These are phyloP conservation scores for Rubroboletus satanas DNA, from an alignment of 768 basidiomycete species.

Conservation along the genomic window DNA sequence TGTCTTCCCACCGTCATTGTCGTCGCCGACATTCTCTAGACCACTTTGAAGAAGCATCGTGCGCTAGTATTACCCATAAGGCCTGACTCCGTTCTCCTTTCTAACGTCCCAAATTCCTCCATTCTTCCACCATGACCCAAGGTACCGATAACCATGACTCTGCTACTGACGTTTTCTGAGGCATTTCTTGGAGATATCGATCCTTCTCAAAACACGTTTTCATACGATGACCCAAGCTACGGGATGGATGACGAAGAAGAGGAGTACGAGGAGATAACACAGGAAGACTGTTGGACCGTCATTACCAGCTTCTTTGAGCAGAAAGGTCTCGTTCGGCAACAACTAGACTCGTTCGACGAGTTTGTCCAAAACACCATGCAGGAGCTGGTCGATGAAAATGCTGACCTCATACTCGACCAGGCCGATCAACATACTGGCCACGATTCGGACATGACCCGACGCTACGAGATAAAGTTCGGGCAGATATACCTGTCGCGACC, in stretches of 20 bases:
- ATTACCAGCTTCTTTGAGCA: conserved; percentile 96
- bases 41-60: not conserved
- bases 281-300: conserved; percentile 93
- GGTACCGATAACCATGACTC: conserved; percentile 23
- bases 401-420: conserved; percentile 95
- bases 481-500: conserved; percentile 97
- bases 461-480: conserved; percentile 95
- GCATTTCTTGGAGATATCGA: conserved; percentile 42
- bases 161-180: conserved; percentile 32
- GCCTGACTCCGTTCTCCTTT: not conserved
- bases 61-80: not conserved
- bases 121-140: conserved; percentile 27
- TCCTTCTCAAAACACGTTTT: conserved; percentile 42
- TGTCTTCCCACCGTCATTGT: conserved; percentile 14
- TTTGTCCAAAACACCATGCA: conserved; percentile 99
- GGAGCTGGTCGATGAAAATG: conserved; percentile 94
- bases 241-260: conserved; percentile 52
- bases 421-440: conserved; percentile 94
- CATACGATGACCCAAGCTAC: conserved; percentile 59
- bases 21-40: not conserved
- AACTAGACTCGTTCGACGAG: conserved; percentile 97
- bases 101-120: not conserved
- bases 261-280: conserved; percentile 77
- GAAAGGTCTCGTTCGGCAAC: conserved; percentile 96
- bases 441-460: conserved; percentile 75